Evolutionary conservation across 345 rosid species (phyloP).

Genomic region (Eucalyptus shirleyi): DNA sequence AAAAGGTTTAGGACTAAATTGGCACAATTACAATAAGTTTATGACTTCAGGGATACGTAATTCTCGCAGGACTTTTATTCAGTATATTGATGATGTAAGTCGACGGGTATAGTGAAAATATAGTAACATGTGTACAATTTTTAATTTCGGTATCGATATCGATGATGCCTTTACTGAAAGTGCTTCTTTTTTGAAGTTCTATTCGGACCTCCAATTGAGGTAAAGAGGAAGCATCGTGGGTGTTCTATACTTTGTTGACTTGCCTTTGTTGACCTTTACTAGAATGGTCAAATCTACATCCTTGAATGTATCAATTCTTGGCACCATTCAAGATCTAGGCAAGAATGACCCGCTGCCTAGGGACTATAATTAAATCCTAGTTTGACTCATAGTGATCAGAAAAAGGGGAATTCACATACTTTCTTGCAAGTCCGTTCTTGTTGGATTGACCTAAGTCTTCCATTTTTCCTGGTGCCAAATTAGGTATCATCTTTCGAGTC

Average conservation of each 20-base stretch:
- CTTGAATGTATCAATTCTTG: background rate
- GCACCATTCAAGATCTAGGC: background rate
- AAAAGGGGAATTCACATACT: background rate
- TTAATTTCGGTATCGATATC: background rate
- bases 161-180: background rate
- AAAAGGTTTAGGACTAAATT: fast-evolving
- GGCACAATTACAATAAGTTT: fast-evolving
- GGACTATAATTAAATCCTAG: background rate
- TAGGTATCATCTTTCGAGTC: background rate
- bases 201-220: background rate
- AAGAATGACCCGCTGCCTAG: background rate
- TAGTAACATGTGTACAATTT: background rate
- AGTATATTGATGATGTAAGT: background rate
- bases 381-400: background rate
- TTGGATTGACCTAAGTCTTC: background rate
- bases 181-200: background rate
- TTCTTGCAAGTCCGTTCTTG: background rate
- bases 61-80: background rate
- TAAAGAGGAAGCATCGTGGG: background rate
- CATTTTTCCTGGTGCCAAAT: background rate
- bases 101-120: background rate
- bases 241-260: background rate
- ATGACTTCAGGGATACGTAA: background rate
- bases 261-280: background rate
- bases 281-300: background rate